Evolutionary conservation across 345 rosid species (phyloP), one percentile per base, ranked within the genome.

Genomic region (Eucalyptus tenuipes): DNA sequence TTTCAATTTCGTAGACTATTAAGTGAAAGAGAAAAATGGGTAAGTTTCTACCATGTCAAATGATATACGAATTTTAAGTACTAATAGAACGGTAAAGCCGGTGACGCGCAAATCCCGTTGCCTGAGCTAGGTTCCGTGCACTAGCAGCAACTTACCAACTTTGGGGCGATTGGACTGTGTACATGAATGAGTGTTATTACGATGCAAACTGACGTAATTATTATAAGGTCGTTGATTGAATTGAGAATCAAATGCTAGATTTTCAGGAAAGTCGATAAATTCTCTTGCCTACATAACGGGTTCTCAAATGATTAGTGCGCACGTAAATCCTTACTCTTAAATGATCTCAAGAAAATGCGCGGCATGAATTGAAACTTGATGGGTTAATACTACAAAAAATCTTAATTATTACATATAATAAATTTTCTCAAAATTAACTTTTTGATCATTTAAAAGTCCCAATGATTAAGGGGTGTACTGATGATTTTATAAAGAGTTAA

Each of bases 121-220:
- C 45, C 14, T 40, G 6, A 37, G 47, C 47, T 20, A 25, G 15
- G 47, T 22, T 75, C 29, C 2, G 1, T n/a, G 29, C 27, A 42
- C 47, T 12, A 13, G 29, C 82, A 18, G 25, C 57, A 40, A 12
- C 15, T 3, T 40, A 5, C 9, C 4, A 20, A 20, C 14, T 37
- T 40, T 3, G 15, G 15, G 4, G 2, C 2, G 1, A 7, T 4
- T 10, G 27, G 47, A 8, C 1, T 13, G 6, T 2, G 1, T 13
- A 14, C 16, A 1, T 3, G 33, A 5, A 29, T 29, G 17, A 29
- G 8, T 6, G 3, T 1, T 52, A 52, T 4, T 61, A 0, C 12
- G 27, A 22, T 22, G 5, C 3, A 2, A 12, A 7, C 17, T 13
- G 5, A 6, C 1, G 2, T 71, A 8, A 71, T 17, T 5, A 17